phyloP scores from a whole-genome alignment of 179 eudicot species.

The Patellifolia procumbens region DNA sequence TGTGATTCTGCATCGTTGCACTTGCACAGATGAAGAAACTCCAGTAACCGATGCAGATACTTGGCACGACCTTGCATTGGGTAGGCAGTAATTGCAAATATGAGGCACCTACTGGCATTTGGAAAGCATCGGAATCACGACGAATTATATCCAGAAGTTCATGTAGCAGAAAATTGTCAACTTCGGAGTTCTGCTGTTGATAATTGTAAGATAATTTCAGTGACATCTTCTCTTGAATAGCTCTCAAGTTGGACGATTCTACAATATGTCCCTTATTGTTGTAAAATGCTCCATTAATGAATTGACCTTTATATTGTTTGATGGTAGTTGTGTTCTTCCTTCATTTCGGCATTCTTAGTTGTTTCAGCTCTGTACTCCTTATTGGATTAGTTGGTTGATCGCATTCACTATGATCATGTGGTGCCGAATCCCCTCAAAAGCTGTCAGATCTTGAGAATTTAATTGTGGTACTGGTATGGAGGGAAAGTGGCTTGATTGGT shows the following conservation, averaged over 20 bases:
- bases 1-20: background rate
- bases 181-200: background rate
- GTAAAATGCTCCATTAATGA: background rate
- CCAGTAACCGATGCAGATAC: slow-evolving; percentile 53
- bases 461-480: background rate
- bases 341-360: slow-evolving; percentile 1
- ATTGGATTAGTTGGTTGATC: background rate
- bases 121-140: background rate
- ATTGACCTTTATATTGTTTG: background rate
- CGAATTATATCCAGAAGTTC: slow-evolving; percentile 10
- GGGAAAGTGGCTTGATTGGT: no score
- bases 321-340: background rate
- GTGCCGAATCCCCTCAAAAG: background rate
- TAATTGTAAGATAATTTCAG: background rate
- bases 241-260: background rate
- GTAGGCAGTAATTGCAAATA: slow-evolving; percentile 39
- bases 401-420: slow-evolving; percentile 1
- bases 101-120: background rate
- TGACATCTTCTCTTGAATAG: background rate
- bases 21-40: slow-evolving; percentile 57
- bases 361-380: background rate
- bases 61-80: slow-evolving; percentile 78
- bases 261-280: background rate
- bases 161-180: background rate
- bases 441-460: background rate